phyloP scores from a whole-genome alignment of 768 basidiomycete species.

The Gloeostereum incarnatum region DNA sequence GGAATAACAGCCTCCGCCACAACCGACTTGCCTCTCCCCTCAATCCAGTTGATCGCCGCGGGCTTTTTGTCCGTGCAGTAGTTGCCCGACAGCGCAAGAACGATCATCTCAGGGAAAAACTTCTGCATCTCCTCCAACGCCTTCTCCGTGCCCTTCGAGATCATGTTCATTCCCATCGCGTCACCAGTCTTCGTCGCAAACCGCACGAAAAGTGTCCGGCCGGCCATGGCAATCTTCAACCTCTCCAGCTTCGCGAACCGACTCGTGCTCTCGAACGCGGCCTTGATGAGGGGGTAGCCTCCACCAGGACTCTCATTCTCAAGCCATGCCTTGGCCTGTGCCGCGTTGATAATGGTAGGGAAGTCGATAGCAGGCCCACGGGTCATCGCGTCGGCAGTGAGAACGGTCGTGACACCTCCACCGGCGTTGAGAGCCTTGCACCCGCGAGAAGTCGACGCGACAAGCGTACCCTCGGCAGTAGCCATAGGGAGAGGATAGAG shows the following conservation, averaged over 20 bases:
- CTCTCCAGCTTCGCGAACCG: conserved; percentile 83
- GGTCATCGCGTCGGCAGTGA: conserved; percentile 93
- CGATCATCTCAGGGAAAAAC: conserved; percentile 85
- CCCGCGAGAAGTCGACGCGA: conserved; percentile 94
- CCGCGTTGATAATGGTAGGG: conserved; percentile 71
- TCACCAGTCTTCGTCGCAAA: conserved; percentile 95
- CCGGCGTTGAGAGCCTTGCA: conserved; percentile 97
- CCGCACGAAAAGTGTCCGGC: conserved; percentile 86
- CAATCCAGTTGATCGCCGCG: conserved; percentile 99
- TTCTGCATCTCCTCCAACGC: conserved; percentile 73
- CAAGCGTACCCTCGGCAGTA: conserved; percentile 97
- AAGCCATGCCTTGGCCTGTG: conserved; percentile 82
- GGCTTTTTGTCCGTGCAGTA: conserved; percentile 99
- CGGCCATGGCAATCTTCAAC: conserved; percentile 86
- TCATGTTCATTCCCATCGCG: conserved; percentile 99
- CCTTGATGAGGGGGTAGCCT: conserved; percentile 66
- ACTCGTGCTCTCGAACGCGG: conserved; percentile 90
- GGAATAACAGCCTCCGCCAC: conserved; percentile 94
- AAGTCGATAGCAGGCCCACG: conserved; percentile 98
- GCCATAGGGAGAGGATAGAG: conserved; percentile 95
- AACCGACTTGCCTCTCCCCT: conserved; percentile 95
- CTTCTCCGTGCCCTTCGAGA: conserved; percentile 95
- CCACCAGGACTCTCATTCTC: conserved; percentile 39
- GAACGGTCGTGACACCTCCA: conserved; percentile 90
- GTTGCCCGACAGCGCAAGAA: conserved; percentile 89